Conservation (phyloP, 768 basidiomycete species). For the Suillus variegatus region DNA sequence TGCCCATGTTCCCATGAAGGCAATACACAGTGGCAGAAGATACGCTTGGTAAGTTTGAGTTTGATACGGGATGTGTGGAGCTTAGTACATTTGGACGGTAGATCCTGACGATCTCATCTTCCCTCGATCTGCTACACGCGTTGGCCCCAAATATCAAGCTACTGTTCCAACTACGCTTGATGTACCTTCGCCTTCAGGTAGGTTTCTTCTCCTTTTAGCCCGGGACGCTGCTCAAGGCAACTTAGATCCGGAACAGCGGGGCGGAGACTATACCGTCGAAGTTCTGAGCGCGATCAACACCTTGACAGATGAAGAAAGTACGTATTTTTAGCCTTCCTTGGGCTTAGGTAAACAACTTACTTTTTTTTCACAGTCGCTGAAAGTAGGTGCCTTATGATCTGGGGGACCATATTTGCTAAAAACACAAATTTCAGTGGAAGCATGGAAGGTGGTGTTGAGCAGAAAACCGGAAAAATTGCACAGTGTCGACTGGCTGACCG, state of each 20-base stretch:
- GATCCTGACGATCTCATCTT: slow-evolving; percentile 98
- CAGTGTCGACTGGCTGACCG: slow-evolving; percentile 82
- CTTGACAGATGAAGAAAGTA: slow-evolving; percentile 69
- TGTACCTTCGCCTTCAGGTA: slow-evolving; percentile 42
- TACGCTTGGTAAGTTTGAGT: slow-evolving; percentile 65
- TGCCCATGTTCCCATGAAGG: slow-evolving; percentile 39
- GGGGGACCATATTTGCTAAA: not conserved
- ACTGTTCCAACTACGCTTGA: slow-evolving; percentile 44
- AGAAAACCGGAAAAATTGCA: slow-evolving; percentile 51
- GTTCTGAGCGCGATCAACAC: slow-evolving; percentile 64
- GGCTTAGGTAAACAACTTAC: slow-evolving; percentile 22
- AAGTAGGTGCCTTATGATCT: slow-evolving; percentile 41
- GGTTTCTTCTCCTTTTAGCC: not conserved
- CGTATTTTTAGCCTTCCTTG: slow-evolving; percentile 27
- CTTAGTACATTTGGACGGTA: slow-evolving; percentile 37
- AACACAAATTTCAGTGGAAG: slow-evolving; percentile 54
- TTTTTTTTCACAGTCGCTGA: slow-evolving; percentile 47
- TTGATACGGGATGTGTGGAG: slow-evolving; percentile 13
- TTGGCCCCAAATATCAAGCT: slow-evolving; percentile 86
- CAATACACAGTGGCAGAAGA: slow-evolving; percentile 91
- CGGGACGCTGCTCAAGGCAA: slow-evolving; percentile 2
- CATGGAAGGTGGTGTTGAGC: slow-evolving; percentile 58
- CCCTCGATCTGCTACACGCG: slow-evolving; percentile 89
- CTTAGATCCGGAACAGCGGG: slow-evolving; percentile 51
- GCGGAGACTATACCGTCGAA: slow-evolving; percentile 75